Conservation (phyloP, 371 early-diverging fungal species). For the Cokeromyces recurvatus region DNA sequence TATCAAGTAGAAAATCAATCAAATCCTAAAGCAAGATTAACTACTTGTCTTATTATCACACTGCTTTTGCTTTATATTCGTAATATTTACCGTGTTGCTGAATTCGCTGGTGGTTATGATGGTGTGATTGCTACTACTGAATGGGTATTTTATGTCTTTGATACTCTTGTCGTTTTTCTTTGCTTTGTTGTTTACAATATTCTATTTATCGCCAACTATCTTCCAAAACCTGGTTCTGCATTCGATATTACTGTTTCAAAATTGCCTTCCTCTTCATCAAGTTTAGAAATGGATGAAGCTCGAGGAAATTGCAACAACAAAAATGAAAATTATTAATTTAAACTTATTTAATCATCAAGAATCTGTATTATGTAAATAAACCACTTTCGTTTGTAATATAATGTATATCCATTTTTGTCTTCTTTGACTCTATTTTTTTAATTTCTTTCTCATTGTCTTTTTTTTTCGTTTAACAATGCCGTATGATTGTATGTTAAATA, state of each 20-base stretch:
- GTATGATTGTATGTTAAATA: no score
- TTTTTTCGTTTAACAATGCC: no score
- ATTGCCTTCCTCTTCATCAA: no score
- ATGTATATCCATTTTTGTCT: no score
- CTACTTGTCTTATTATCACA: neutral
- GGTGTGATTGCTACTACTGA: conserved; percentile 2
- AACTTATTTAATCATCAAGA: no score
- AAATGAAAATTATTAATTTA: no score
- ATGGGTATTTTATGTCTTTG: conserved; percentile 16
- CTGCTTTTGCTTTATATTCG: conserved; percentile 2
- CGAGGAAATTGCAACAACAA: no score
- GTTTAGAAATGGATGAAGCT: no score
- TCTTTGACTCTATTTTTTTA: no score
- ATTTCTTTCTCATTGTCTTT: no score
- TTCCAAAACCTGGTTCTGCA: conserved; percentile 1
- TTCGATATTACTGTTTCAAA: neutral
- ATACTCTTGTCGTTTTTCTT: conserved; percentile 1
- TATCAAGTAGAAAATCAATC: conserved; percentile 1
- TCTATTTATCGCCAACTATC: conserved; percentile 6
- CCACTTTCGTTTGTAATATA: no score
- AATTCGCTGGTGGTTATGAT: conserved; percentile 3
- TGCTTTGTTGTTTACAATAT: conserved; percentile 4
- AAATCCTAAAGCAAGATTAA: conserved; percentile 1
- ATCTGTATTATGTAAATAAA: no score
- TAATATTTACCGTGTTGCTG: conserved; percentile 8